Percentiles rank a stretch among this genome's conserved stretches.
Evolutionary conservation across 1,284 basidiomycete genomes (phyloP).

Genomic region (Sanghuangporus weigelae): DNA sequence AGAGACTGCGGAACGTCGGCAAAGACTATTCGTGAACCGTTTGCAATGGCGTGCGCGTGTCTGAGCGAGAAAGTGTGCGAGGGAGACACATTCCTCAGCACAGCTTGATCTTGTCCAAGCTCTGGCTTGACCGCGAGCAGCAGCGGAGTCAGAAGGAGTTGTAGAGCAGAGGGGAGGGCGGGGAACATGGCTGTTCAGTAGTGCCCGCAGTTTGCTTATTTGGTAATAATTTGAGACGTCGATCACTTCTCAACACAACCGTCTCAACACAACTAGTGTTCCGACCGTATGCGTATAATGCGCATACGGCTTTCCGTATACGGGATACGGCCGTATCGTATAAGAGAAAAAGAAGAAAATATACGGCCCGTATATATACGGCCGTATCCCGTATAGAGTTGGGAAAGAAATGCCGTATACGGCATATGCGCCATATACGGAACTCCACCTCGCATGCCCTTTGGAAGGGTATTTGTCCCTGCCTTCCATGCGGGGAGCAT

Average conservation of each 20-base stretch:
- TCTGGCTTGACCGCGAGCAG: not conserved
- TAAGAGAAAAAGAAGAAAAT: too few species aligned
- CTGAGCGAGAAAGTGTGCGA: conserved; percentile 12
- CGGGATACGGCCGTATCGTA: too few species aligned
- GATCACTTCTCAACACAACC: not conserved
- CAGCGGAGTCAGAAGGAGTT: conserved; percentile 13
- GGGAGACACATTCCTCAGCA: not conserved
- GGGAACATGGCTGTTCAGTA: conserved; percentile 12
- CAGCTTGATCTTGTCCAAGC: not conserved
- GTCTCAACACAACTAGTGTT: too few species aligned
- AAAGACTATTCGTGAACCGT: conserved; percentile 16
- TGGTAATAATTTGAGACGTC: not conserved
- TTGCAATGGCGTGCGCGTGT: conserved; percentile 17
- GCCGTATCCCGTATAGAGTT: too few species aligned
- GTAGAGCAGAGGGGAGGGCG: conserved; percentile 12
- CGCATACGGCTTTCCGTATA: too few species aligned
- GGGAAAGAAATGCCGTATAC: too few species aligned
- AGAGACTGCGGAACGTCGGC: conserved; percentile 11
- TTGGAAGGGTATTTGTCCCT: too few species aligned
- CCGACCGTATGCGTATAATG: too few species aligned
- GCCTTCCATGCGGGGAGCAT: too few species aligned
- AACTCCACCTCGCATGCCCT: too few species aligned
- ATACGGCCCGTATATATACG: too few species aligned
- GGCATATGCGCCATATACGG: too few species aligned
- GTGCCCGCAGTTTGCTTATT: not conserved